Base-by-base conservation (phyloP, 495 filamentous ascomycete species). In the Bathelium albidoporum region DNA sequence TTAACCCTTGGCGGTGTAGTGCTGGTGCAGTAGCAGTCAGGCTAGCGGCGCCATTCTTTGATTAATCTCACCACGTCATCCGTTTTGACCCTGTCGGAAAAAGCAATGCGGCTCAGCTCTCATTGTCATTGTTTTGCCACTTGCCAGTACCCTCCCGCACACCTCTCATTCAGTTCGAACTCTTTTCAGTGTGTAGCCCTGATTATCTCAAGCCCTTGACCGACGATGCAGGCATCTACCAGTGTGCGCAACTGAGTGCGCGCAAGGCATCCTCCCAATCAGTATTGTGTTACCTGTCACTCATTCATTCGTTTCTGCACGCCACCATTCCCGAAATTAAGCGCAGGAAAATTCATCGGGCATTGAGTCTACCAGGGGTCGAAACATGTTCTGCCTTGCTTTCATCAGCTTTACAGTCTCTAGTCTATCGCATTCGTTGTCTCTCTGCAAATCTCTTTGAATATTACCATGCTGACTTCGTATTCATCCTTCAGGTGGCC, bases 401-500 rank as follows among this genome's bases (percentile, higher is more conserved):
- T 39, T 39, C 34, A 5, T 39, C 34, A 39, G 14, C 5, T 5
- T 14, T 39, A 5, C 14, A 39, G 5, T 39, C 34, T 5, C 5
- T 5, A 39, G 14, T 39, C 14, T 14, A 39, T 14, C 5, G 34
- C 14, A 39, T 39, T 39, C 14, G 5, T 5, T 39, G 34, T 39
- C 34, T 14, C 5, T 39, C 34, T n/a, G n/a, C n/a, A n/a, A 16
- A 49, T 20, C 4, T 7, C 9, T 3, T 29, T 44, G n/a, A 7
- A 7, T 4, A 24, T 60, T 43, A 4, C 44, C 20, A 11, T 29
- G 29, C 65, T 68, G 44, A 67, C 65, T 11, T 9, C 29, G 24
- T 11, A 12, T 29, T 20, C 4, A 26, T 63, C 22, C 52, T 52
- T 2, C 41, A 95, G 90, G 91, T 69, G 91, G 90, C 66, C 87